Evolutionary conservation across 2,329 filamentous ascomycete genomes (phyloP), one percentile per base, ranked within the genome.

Genomic region (Colletotrichum sp.): DNA sequence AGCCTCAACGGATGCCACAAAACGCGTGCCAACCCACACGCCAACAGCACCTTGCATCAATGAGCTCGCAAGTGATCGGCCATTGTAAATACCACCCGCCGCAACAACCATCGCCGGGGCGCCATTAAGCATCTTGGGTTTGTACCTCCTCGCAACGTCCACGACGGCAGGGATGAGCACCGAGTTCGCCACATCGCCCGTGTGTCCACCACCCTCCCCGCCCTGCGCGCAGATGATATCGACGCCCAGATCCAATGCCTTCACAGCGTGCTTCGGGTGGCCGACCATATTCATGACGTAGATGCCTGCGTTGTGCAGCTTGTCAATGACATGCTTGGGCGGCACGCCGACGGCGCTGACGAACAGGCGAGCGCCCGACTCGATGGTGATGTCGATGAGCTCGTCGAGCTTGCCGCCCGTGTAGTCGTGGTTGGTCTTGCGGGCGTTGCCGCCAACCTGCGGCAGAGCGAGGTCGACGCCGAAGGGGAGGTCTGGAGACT

Each of bases 221-320:
- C 96, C 96, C 87, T 99, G 96, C 3, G 96, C 93, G 83, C 96
- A 98, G 8, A 99, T 91, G 78, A 98, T 93, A 85, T 99, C 96
- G 12, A 98, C 95, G 59, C 96, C 96, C 0, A 93, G 91, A 66
- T 95, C 92, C 6, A 99, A 88, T 4, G 96, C 96, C 87, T 98
- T 98, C 83, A 93, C 91, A 1, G 96, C 96, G 84, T 99, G 96
- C 83, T 94, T 95, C 3, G 96, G 96, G 80, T 96, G 95, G 0
- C 96, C 96, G 24, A 98, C 96, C 96, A 98, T 98, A 84, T 98
- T 98, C 96, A 98, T 98, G 44, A 98, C 90, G 75, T 98, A 83
- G 55, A 99, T 94, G 0, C 94, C 95, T 0, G 94, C 93, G 10
- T 90, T 89, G 82, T 99, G 96, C 60, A 99, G 88, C 62, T 92